These are phyloP conservation scores for Xanthoconium purpureum DNA, from an alignment of 768 basidiomycete species.

Conservation along the genomic window DNA sequence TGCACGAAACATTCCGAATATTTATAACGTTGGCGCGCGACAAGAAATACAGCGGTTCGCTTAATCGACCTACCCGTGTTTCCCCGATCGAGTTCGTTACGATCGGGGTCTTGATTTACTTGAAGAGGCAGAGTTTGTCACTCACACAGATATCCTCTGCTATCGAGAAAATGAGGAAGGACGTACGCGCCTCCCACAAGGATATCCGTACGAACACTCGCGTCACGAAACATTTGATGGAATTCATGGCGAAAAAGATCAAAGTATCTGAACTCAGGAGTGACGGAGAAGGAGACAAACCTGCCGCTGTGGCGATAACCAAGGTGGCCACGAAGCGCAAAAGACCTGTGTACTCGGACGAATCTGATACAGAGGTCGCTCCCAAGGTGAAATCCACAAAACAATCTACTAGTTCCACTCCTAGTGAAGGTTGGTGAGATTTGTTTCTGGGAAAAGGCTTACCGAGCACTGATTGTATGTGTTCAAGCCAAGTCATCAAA, in stretches of 20 bases:
- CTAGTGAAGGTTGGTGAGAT: constrained; percentile 16
- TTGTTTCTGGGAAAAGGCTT: neutral
- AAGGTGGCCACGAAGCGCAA: constrained; percentile 26
- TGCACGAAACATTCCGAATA: constrained; percentile 34
- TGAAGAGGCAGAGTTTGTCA: constrained; percentile 32
- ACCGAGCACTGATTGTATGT: neutral
- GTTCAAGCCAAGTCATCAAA: constrained; percentile 15
- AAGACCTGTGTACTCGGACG: constrained; percentile 22
- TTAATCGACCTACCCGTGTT: constrained; percentile 36
- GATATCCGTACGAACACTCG: constrained; percentile 42
- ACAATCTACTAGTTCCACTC: neutral
- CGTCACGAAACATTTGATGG: constrained; percentile 34
- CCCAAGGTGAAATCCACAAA: constrained; percentile 18
- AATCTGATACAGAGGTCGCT: constrained; percentile 17
- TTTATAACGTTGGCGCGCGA: constrained; percentile 34
- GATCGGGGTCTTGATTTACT: constrained; percentile 40
- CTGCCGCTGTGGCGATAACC: constrained; percentile 18
- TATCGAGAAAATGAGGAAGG: constrained; percentile 38
- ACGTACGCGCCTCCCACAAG: constrained; percentile 35
- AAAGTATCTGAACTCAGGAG: constrained; percentile 33
- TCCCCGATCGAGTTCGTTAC: constrained; percentile 47
- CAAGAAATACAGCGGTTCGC: constrained; percentile 30
- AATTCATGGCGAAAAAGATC: constrained; percentile 31
- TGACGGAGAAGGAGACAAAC: constrained; percentile 32
- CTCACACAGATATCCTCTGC: constrained; percentile 43